These are phyloP conservation scores for Lunularia cruciata DNA, from an alignment of 225 moss, liverwort and hornwort genomes.

Conservation along the genomic window DNA sequence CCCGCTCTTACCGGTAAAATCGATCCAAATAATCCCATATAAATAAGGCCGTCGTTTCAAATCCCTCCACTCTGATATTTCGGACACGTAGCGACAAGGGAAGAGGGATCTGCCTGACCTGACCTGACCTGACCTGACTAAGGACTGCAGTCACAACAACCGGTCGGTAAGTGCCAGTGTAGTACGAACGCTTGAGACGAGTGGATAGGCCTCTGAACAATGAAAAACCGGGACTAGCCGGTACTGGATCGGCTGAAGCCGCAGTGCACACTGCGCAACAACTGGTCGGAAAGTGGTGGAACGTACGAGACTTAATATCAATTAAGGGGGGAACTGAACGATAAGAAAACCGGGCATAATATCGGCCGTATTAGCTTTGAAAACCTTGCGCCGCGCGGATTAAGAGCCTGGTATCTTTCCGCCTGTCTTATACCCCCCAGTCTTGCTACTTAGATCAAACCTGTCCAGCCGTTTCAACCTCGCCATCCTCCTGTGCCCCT, in stretches of 20 bases:
- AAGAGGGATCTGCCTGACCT: not conserved
- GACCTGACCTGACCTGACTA: no score
- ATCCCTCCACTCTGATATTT: no score
- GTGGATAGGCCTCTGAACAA: not conserved
- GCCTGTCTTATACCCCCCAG: not conserved
- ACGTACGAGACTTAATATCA: conserved; percentile 5
- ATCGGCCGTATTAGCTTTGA: conserved; percentile 17
- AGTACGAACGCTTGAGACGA: conserved; percentile 4
- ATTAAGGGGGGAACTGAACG: not conserved
- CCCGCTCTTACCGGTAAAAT: not conserved
- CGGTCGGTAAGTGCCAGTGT: not conserved
- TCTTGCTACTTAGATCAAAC: not conserved
- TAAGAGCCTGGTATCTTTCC: not conserved
- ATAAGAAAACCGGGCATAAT: conserved; percentile 2
- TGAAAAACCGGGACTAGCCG: not conserved
- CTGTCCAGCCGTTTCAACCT: not conserved
- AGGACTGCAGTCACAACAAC: not conserved
- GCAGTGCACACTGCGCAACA: not conserved
- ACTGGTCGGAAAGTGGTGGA: not conserved
- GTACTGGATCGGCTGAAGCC: not conserved
- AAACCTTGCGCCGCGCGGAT: conserved; percentile 10
- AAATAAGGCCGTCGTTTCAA: conserved; percentile 7
- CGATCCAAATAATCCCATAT: not conserved
- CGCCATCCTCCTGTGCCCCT: no score
- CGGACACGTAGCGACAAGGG: conserved; percentile 7